phyloP scores from a whole-genome alignment of 2,329 filamentous ascomycete genomes.

The Phialemoniopsis sp. region DNA sequence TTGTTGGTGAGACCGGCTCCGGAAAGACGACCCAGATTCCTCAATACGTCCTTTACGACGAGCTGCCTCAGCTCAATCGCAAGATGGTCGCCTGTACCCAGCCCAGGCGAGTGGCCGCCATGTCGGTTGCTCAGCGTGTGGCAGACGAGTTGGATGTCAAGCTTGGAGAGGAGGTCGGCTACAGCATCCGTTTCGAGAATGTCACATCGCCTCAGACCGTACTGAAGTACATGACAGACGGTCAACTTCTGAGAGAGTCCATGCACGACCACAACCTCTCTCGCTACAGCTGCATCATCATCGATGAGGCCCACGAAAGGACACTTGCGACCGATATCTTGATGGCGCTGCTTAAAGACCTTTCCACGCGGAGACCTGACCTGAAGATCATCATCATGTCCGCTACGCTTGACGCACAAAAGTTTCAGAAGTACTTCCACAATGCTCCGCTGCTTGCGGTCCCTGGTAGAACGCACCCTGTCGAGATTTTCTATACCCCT shows the following conservation, averaged over 20 bases:
- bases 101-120: slow-evolving; percentile 93
- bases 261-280: slow-evolving; percentile 92
- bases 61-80: slow-evolving; percentile 77
- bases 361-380: slow-evolving; percentile 76
- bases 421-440: slow-evolving; percentile 97
- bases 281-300: slow-evolving; percentile 95
- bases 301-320: slow-evolving; percentile 97
- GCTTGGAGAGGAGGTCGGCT: slow-evolving; percentile 92
- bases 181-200: slow-evolving; percentile 98
- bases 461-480: slow-evolving; percentile 89
- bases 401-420: slow-evolving; percentile 93
- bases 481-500: slow-evolving; percentile 97
- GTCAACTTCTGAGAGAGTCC: slow-evolving; percentile 94
- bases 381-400: slow-evolving; percentile 99
- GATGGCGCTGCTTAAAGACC: slow-evolving; percentile 93
- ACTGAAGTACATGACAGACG: slow-evolving; percentile 99
- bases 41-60: slow-evolving; percentile 96
- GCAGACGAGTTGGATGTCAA: slow-evolving; percentile 93
- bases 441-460: slow-evolving; percentile 90
- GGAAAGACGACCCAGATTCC: slow-evolving; percentile 99
- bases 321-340: slow-evolving; percentile 96
- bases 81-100: slow-evolving; percentile 98
- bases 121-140: slow-evolving; percentile 98
- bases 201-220: slow-evolving; percentile 83
- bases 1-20: slow-evolving; percentile 98